Conservation (phyloP, 2,329 filamentous ascomycete species). For the Pestalotiopsis sp. region DNA sequence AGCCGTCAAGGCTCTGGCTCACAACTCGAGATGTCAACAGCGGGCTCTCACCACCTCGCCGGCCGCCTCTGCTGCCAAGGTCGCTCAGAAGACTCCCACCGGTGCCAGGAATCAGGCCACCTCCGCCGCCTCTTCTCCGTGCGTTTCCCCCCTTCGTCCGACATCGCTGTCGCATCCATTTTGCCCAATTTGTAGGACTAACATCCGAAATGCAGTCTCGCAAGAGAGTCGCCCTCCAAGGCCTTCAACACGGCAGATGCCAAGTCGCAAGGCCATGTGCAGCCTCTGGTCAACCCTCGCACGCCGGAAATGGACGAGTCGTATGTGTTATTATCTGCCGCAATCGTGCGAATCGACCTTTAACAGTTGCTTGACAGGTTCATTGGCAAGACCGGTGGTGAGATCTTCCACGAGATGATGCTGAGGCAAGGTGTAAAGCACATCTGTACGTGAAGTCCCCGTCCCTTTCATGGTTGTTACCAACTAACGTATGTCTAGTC, state of each 20-base stretch:
- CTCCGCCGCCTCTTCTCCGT: conserved; percentile 54
- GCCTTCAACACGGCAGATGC: conserved; percentile 54
- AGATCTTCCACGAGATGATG: conserved; percentile 99
- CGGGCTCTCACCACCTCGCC: conserved; percentile 45
- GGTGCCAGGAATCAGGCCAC: conserved; percentile 53
- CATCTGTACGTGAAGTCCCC: conserved; percentile 69
- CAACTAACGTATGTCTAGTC: conserved; percentile 49
- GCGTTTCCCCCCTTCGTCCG: conserved; percentile 12
- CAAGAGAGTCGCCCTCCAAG: conserved; percentile 64
- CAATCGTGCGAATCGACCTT: too few species aligned
- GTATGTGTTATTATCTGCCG: conserved; percentile 39
- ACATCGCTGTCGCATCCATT: conserved; percentile 24
- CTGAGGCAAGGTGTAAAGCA: conserved; percentile 88
- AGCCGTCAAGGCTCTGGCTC: conserved; percentile 47
- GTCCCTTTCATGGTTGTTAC: not conserved
- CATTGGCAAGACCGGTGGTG: conserved; percentile 91
- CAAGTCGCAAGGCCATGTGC: conserved; percentile 62
- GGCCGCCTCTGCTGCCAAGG: conserved; percentile 35
- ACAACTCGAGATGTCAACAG: conserved; percentile 36
- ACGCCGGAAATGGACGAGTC: conserved; percentile 76
- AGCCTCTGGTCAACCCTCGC: conserved; percentile 65
- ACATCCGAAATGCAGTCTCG: conserved; percentile 42
- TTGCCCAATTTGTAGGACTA: not conserved
- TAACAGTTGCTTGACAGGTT: conserved; percentile 56
- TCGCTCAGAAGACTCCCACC: conserved; percentile 42